Base-by-base conservation (phyloP, 1,284 basidiomycete genomes). In the Inonotus hispidus region DNA sequence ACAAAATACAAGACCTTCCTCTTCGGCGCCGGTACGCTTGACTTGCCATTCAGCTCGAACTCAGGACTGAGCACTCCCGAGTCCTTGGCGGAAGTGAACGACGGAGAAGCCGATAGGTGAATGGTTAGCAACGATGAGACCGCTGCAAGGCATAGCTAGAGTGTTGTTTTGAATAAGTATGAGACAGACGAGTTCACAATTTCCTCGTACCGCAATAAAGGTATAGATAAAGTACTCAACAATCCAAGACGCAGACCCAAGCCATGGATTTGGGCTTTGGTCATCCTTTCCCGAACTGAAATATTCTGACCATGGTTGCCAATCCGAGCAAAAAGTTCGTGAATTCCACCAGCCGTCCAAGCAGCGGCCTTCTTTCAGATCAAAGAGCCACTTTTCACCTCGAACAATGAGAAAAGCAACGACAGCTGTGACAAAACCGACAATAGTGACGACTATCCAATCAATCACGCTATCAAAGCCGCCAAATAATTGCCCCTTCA, bases 281-380 rank as follows among this genome's bases (percentile, higher is more conserved):
- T 65, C 65, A 64, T 54, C 47, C 53, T 68, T 57, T 62, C 67
- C 58, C 62, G 72, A 66, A 3, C 64, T 68, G 32, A 86, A 77
- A 8, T 77, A 69, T 25, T 80, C 74, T 0, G 84, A 80, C 95
- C 94, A 97, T 2, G 83, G 77, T 50, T 79, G 75, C 93, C 94
- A 96, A 35, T 82, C 78, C 16, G 77, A 66, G 69, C 94, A 95
- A n/a, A 94, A 93, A 2, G 86, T 79, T 68, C 84, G 88, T 1
- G 94, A 85, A 60, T 82, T 87, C 74, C 82, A 88, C 87, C 89
- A 91, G 1, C 79, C 78, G 0, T 74, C 72, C 1, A 71, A 69
- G 72, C 95, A 98, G 71, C 91, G 93, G 0, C 96, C 96, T 59
- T 94, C 92, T 73, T 98, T 98, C 66, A 90, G 72, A 71, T 97